Conservation (phyloP, 441 rosid species). For the Pelargonium australe region DNA sequence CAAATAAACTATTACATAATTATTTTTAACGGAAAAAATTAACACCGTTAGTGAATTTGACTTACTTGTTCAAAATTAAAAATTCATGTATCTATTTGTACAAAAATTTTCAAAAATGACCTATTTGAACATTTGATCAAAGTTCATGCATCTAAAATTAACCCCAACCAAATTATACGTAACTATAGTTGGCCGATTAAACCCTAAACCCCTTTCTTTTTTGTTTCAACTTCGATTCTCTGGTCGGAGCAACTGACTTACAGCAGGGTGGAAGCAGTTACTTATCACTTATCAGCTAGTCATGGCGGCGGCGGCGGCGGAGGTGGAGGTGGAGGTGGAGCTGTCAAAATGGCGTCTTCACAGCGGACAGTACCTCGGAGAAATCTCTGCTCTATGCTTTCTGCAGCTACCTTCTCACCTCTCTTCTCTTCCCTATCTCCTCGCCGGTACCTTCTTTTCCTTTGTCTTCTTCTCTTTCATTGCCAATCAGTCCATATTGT, state of each 20-base stretch:
- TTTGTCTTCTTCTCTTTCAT: not conserved
- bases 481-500: not conserved
- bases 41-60: too few species aligned
- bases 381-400: constrained; percentile 5
- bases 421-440: constrained; percentile 56
- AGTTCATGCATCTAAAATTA: too few species aligned
- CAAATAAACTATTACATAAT: too few species aligned
- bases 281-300: not conserved
- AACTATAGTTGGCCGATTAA: not conserved
- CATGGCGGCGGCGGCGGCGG: not conserved
- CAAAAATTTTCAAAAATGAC: too few species aligned
- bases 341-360: not conserved
- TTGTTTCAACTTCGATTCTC: not conserved
- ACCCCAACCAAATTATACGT: too few species aligned
- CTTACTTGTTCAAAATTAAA: too few species aligned
- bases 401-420: constrained; percentile 43
- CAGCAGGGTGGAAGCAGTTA: not conserved
- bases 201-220: constrained; percentile 3
- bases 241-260: not conserved
- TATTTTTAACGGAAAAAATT: too few species aligned
- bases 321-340: not conserved
- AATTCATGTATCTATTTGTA: too few species aligned
- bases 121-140: too few species aligned
- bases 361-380: constrained; percentile 9
- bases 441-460: constrained; percentile 44